These are phyloP conservation scores for Pseudozyma hubeiensis DNA, from an alignment of 1,284 basidiomycete genomes.

Conservation along the genomic window DNA sequence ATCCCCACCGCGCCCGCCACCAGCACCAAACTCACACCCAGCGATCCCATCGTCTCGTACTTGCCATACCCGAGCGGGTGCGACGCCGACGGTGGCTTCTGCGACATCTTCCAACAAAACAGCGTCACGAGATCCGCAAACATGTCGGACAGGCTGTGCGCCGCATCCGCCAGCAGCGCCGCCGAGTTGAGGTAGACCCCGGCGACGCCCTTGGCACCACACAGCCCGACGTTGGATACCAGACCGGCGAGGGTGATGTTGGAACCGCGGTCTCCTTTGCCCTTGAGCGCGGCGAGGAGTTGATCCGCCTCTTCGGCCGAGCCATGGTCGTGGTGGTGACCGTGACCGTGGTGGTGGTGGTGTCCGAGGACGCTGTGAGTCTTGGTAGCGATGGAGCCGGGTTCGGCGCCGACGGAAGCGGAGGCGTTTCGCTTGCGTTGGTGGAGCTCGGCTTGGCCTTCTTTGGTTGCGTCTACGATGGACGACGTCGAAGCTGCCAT, in stretches of 20 bases:
- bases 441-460: conserved; percentile 20
- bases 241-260: conserved; percentile 75
- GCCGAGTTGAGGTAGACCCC: conserved; percentile 77
- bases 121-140: conserved; percentile 92
- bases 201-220: conserved; percentile 79
- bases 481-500: conserved; percentile 21
- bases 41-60: conserved; percentile 91
- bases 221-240: conserved; percentile 85
- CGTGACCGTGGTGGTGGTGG: conserved; percentile 22
- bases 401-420: background rate
- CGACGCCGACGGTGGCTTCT: conserved; percentile 78
- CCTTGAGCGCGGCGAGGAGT: conserved; percentile 65
- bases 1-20: conserved; percentile 88
- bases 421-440: conserved; percentile 19
- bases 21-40: conserved; percentile 83
- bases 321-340: conserved; percentile 61
- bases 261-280: conserved; percentile 61
- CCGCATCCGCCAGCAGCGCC: conserved; percentile 91
- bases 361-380: conserved; percentile 18
- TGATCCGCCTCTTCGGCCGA: conserved; percentile 67
- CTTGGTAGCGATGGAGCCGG: conserved; percentile 3
- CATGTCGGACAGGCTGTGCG: conserved; percentile 87
- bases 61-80: conserved; percentile 90
- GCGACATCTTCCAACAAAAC: conserved; percentile 88
- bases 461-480: conserved; percentile 30